Evolutionary conservation across 805 yeast genomes (phyloP).

Genomic region (Lipomyces lipofer): DNA sequence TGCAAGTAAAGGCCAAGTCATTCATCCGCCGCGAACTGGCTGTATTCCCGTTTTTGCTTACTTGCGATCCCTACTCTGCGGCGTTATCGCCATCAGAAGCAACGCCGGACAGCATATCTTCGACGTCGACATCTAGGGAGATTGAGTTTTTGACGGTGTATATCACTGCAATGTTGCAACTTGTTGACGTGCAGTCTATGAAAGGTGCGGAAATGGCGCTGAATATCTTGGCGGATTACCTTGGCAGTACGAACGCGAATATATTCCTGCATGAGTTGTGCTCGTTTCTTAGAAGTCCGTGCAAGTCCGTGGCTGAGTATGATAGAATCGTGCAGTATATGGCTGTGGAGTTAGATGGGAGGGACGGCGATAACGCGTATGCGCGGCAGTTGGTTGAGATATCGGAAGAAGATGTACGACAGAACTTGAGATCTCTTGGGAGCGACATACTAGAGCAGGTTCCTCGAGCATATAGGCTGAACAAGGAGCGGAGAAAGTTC

Average conservation of each 20-base stretch:
- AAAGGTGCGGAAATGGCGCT: conserved; percentile 9
- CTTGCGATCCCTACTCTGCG: not conserved
- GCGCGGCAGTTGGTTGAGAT: conserved; percentile 6
- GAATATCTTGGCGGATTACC: conserved; percentile 16
- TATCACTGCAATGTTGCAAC: conserved; percentile 8
- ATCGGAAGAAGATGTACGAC: not conserved
- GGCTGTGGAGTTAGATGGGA: not conserved
- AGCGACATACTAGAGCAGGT: conserved; percentile 10
- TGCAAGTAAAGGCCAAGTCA: conserved; percentile 11
- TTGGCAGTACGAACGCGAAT: conserved; percentile 12
- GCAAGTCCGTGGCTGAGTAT: conserved; percentile 19
- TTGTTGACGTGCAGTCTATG: conserved; percentile 16
- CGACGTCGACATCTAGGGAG: conserved; percentile 9
- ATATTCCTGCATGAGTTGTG: conserved; percentile 23
- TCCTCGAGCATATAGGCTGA: conserved; percentile 24
- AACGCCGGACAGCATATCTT: not conserved
- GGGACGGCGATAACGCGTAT: not conserved
- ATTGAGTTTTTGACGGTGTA: conserved; percentile 21
- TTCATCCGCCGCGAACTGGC: conserved; percentile 26
- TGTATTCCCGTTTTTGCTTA: conserved; percentile 21
- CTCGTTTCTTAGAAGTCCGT: conserved; percentile 20
- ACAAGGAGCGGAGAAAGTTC: too few relatives aligned
- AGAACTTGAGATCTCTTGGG: conserved; percentile 3
- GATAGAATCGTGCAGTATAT: conserved; percentile 20
- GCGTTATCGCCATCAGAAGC: too few relatives aligned